phyloP scores from a whole-genome alignment of 306 rosid genomes.

The Quercus robur region DNA sequence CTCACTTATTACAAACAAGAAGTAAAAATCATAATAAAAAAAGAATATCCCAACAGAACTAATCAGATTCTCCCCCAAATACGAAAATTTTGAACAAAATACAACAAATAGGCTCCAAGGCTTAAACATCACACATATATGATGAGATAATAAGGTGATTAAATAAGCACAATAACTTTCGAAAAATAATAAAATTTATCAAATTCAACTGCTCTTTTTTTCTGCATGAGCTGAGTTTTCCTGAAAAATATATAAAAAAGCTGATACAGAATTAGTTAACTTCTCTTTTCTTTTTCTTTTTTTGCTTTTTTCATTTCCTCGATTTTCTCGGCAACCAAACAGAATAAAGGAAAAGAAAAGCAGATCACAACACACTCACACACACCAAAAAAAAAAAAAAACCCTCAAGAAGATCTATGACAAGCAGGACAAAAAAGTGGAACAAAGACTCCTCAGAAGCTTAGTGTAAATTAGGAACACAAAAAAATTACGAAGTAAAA shows the following conservation, averaged over 20 bases:
- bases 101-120: constrained; percentile 2
- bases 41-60: background rate
- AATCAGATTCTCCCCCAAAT: background rate
- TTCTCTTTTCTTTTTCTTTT: background rate
- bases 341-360: background rate
- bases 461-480: no score
- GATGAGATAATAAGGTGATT: background rate
- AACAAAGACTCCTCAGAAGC: background rate
- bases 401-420: constrained; percentile 28
- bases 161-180: background rate
- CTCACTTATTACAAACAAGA: background rate
- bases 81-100: background rate
- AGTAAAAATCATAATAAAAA: background rate
- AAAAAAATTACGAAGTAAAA: background rate
- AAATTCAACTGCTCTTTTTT: constrained; percentile 6
- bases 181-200: background rate
- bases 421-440: background rate
- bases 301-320: background rate
- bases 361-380: background rate
- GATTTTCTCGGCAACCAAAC: constrained; percentile 13
- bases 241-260: background rate
- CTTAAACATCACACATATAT: background rate
- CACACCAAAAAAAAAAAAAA: background rate
- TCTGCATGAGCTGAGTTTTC: constrained; percentile 12
- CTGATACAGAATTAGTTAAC: background rate